Conservation (phyloP, 495 filamentous ascomycete species). For the Tuber umbilicatum region DNA sequence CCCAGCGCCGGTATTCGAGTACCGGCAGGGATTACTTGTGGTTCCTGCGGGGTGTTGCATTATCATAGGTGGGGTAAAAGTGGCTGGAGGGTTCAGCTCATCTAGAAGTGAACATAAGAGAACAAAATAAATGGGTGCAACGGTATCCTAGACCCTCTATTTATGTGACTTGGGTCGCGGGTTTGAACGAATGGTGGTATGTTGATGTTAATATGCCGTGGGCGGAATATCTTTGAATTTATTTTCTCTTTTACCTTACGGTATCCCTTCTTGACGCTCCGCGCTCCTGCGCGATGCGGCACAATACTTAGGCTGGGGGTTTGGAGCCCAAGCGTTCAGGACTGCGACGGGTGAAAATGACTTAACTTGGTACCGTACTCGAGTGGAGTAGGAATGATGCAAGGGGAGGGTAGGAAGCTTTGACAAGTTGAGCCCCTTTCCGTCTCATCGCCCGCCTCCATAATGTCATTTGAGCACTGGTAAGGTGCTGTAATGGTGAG, state of each 20-base stretch:
- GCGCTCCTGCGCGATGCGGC: background rate
- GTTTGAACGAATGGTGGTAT: too few species aligned
- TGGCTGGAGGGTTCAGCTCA: background rate
- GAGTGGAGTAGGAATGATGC: background rate
- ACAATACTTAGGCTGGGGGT: background rate
- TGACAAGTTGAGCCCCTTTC: background rate
- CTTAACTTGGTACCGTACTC: background rate
- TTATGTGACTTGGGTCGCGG: too few species aligned
- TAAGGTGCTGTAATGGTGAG: background rate
- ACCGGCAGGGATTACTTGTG: too few species aligned
- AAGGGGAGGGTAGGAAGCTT: background rate
- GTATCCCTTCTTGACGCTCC: background rate
- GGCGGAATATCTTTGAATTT: background rate
- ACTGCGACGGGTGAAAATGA: background rate
- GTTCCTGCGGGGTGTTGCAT: background rate
- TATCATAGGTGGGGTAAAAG: background rate
- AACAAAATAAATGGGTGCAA: background rate
- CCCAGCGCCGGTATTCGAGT: background rate
- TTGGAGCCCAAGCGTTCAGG: background rate
- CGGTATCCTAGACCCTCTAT: background rate
- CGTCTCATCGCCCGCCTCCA: background rate
- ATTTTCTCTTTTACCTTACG: background rate
- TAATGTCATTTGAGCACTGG: background rate
- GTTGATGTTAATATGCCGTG: background rate
- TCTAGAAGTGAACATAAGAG: background rate